phyloP scores from a whole-genome alignment of 805 yeast species.

The Metschnikowia rubicola region DNA sequence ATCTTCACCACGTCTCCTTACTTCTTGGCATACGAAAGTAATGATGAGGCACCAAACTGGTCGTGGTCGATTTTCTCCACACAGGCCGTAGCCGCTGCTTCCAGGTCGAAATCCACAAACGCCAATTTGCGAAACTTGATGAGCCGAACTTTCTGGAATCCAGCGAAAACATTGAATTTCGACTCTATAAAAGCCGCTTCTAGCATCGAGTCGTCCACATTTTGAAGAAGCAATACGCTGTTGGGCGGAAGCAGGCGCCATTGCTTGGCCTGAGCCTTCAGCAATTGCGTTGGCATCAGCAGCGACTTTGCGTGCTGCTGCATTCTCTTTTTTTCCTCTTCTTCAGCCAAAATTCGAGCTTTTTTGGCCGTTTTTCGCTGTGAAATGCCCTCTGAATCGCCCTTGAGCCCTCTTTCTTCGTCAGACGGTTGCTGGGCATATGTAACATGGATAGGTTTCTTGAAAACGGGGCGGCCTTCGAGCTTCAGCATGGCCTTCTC shows the following conservation, averaged over 20 bases:
- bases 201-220: conserved; percentile 45
- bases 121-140: conserved; percentile 70
- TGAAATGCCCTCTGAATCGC: conserved; percentile 9
- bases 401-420: conserved; percentile 12
- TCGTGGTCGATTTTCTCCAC: conserved; percentile 16
- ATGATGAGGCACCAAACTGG: conserved; percentile 21
- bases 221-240: conserved; percentile 63
- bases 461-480: conserved; percentile 42
- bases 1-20: conserved; percentile 5
- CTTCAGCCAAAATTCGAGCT: conserved; percentile 21
- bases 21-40: conserved; percentile 36
- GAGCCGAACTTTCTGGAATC: conserved; percentile 63
- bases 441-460: conserved; percentile 45
- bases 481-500: conserved; percentile 41
- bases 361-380: conserved; percentile 22
- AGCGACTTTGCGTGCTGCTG: conserved; percentile 2
- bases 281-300: conserved; percentile 4
- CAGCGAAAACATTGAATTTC: conserved; percentile 49
- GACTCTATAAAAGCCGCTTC: conserved; percentile 32
- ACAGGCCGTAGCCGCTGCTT: conserved; percentile 44
- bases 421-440: conserved; percentile 48
- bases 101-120: conserved; percentile 71
- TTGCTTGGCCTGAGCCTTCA: conserved; percentile 14
- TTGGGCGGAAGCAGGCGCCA: conserved; percentile 55
- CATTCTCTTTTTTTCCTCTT: neutral